Evolutionary conservation across 768 basidiomycete species (phyloP), one percentile per base, ranked within the genome.

Genomic region (Tulasnella sp.): DNA sequence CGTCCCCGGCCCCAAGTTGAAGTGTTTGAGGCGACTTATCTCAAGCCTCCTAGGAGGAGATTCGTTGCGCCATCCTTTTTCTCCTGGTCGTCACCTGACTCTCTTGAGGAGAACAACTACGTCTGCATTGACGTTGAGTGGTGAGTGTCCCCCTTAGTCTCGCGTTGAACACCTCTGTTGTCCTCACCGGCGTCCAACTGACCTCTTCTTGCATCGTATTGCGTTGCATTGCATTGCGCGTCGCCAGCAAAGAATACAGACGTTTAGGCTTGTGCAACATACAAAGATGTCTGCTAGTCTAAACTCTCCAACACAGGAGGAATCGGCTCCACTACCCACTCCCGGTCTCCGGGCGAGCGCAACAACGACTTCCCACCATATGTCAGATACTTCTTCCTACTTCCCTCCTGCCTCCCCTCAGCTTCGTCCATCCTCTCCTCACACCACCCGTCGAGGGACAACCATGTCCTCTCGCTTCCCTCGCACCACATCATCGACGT

Each of bases 231-330:
- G 58, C 29, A 64, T 64, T 64, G 58, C 58, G 58, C 31, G 58
- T 64, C 58, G 58, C 58, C 14, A 25, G 31, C 58, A 7, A 64
- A 29, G 3, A 31, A 64, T 9, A 14, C 29, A 34, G 29, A 34
- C 25, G 25, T n/a, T 29, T 29, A 11, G 7, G 9, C 58, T 31
- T 64, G 58, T 25, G 14, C 58, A 34, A 22, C 29, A 31, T 12
- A n/a, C 11, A 42, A 17, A 8, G 17, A 72, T 72, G 71, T 72
- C 71, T 19, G 49, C 71, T 45, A 74, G 54, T 58, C 42, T 74
- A 54, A 74, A 74, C 73, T 52, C 73, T 54, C 73, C 73, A 29
- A 37, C 58, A 6, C 37, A 58, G 25, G 73, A 74, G 73, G 73
- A 67, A 22, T 54, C 34, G 36, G 36, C 73, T 64, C 58, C 58